A percentile compares a stretch with the other conserved stretches of the same genome.
Evolutionary conservation across 371 early-diverging fungal genomes (phyloP).

Genomic region (Zychaea mexicana): DNA sequence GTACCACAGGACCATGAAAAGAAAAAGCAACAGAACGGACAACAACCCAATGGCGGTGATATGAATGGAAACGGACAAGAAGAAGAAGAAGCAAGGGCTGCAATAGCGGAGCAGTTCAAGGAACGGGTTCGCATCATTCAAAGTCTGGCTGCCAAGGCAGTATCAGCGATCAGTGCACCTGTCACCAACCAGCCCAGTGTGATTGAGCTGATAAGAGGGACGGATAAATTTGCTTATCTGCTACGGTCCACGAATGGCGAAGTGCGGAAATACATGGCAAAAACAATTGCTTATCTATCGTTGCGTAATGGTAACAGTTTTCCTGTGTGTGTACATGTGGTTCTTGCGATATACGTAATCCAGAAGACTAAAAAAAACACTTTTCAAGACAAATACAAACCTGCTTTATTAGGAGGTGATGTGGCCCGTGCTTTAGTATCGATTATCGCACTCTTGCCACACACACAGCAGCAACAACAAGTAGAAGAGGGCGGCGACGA

Average conservation of each 20-base stretch:
- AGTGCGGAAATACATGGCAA: conserved; percentile 59
- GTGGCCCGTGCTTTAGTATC: conserved; percentile 50
- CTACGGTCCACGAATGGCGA: conserved; percentile 36
- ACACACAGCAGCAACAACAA: not conserved
- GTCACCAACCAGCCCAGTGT: conserved; percentile 40
- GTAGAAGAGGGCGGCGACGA: not conserved
- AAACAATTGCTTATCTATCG: conserved; percentile 62
- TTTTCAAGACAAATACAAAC: conserved; percentile 53
- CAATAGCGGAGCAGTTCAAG: conserved; percentile 18
- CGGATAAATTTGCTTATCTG: conserved; percentile 32
- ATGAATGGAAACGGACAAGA: not conserved
- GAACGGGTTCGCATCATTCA: conserved; percentile 36
- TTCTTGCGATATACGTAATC: too few species aligned
- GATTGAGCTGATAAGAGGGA: conserved; percentile 36
- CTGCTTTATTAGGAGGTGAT: conserved; percentile 48
- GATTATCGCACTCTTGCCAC: conserved; percentile 32
- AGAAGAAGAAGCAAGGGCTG: not conserved
- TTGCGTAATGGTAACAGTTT: conserved; percentile 50
- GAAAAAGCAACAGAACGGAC: conserved; percentile 1
- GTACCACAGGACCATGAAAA: conserved; percentile 3
- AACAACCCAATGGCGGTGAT: not conserved
- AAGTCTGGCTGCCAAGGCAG: conserved; percentile 45
- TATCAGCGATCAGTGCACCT: conserved; percentile 44
- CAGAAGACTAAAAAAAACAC: not conserved
- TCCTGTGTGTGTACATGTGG: not conserved